These are phyloP conservation scores for Phytophthora europaea DNA, from an alignment of 352 stramenopile genomes.

Conservation along the genomic window DNA sequence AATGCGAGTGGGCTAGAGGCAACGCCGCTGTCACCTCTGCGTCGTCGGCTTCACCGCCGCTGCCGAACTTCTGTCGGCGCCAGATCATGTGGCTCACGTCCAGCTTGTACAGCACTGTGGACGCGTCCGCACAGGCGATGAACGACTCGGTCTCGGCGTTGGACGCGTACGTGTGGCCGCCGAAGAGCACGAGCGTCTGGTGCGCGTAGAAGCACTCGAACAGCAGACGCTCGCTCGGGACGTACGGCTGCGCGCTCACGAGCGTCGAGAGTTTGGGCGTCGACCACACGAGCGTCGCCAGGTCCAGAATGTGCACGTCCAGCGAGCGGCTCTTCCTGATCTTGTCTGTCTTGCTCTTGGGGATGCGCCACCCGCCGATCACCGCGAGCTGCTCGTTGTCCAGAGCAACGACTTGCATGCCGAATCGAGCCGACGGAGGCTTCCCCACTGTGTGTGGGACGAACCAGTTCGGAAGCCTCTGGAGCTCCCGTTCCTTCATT, in stretches of 20 bases:
- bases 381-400: constrained; percentile 55
- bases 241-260: constrained; percentile 35
- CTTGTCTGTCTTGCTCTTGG: constrained; percentile 20
- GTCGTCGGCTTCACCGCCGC: constrained; percentile 11
- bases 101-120: constrained; percentile 61
- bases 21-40: constrained; percentile 8
- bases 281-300: constrained; percentile 60
- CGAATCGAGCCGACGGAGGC: constrained; percentile 57
- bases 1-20: constrained; percentile 40
- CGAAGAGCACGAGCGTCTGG: constrained; percentile 57
- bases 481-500: constrained; percentile 22
- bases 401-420: constrained; percentile 52
- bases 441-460: constrained; percentile 60
- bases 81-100: constrained; percentile 78
- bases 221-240: constrained; percentile 53
- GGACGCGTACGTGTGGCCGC: constrained; percentile 54
- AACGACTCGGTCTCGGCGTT: constrained; percentile 55
- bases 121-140: constrained; percentile 37
- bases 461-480: constrained; percentile 42
- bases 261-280: constrained; percentile 53
- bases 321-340: constrained; percentile 28
- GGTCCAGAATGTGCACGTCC: constrained; percentile 63
- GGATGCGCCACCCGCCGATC: constrained; percentile 40
- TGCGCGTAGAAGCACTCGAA: constrained; percentile 59
- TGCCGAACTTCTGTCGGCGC: constrained; percentile 49